A percentile compares a stretch with the other conserved stretches of the same genome.
Conservation (phyloP, 768 basidiomycete species). For the Pleurotus citrinopileatus region DNA sequence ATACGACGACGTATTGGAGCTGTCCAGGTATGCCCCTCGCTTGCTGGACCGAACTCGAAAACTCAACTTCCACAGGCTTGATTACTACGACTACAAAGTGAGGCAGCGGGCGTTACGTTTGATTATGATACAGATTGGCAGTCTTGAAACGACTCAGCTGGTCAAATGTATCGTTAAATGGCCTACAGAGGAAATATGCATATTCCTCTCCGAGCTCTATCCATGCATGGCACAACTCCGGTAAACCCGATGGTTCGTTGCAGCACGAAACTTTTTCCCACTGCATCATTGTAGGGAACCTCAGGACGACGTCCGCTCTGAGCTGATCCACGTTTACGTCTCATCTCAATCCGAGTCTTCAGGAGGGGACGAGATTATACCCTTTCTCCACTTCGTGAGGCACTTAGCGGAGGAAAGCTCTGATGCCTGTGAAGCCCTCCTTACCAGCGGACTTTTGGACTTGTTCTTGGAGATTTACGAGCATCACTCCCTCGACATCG, state of each 20-base stretch:
- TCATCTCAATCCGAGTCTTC: conserved; percentile 12
- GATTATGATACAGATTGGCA: conserved; percentile 16
- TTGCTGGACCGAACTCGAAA: background rate
- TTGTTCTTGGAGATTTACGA: conserved; percentile 6
- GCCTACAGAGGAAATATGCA: conserved; percentile 12
- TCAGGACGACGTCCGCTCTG: background rate
- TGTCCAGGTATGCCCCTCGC: conserved; percentile 10
- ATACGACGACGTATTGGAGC: conserved; percentile 15
- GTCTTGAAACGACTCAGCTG: conserved; percentile 13
- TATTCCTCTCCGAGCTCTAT: conserved; percentile 15
- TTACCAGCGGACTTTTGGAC: conserved; percentile 1
- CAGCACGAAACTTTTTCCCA: no score
- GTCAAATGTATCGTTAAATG: conserved; percentile 13
- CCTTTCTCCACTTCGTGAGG: conserved; percentile 12
- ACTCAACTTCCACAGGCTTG: background rate
- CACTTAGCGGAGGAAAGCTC: conserved; percentile 7
- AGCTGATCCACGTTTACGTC: conserved; percentile 10
- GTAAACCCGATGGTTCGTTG: background rate
- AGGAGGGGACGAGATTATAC: conserved; percentile 11
- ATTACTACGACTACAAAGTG: conserved; percentile 14
- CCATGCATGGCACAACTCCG: conserved; percentile 12
- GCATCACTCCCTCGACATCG: conserved; percentile 4
- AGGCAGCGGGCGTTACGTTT: conserved; percentile 13
- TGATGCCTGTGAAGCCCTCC: background rate
- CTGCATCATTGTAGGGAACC: background rate